Percentiles rank a stretch among this genome's conserved stretches.
Evolutionary conservation across 2,329 filamentous ascomycete species (phyloP).

Genomic region (Berkeleyomyces rouxiae): DNA sequence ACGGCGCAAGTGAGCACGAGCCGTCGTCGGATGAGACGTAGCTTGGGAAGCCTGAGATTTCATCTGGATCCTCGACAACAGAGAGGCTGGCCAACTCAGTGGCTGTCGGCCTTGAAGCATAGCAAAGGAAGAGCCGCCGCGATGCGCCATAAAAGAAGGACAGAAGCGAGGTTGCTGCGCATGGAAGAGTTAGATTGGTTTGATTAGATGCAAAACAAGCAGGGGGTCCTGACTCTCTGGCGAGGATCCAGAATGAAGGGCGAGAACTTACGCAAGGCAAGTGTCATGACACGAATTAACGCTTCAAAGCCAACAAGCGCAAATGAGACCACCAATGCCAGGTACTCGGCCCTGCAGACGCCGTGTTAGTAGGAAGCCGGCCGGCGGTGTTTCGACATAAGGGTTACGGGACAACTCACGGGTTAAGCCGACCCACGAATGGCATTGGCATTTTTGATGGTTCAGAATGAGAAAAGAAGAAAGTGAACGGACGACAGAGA

Average conservation of each 20-base stretch:
- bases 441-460: slow-evolving; percentile 31
- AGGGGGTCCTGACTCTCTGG: not conserved
- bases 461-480: slow-evolving; percentile 6
- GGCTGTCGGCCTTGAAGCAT: not conserved
- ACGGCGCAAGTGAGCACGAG: slow-evolving; percentile 40
- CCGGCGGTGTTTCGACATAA: slow-evolving; percentile 8
- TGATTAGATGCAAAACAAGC: slow-evolving; percentile 12
- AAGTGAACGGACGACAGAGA: not conserved
- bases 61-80: slow-evolving; percentile 26
- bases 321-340: slow-evolving; percentile 72
- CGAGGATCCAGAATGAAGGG: slow-evolving; percentile 7
- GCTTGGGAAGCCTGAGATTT: slow-evolving; percentile 19
- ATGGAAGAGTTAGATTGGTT: not conserved
- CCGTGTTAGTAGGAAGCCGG: slow-evolving; percentile 6
- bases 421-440: slow-evolving; percentile 35
- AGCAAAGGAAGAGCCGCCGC: slow-evolving; percentile 60
- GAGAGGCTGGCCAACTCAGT: not conserved
- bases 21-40: not conserved
- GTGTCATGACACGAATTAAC: slow-evolving; percentile 67
- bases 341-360: slow-evolving; percentile 55
- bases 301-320: slow-evolving; percentile 68
- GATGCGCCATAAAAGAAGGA: slow-evolving; percentile 69
- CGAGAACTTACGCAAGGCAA: slow-evolving; percentile 57
- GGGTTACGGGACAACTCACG: slow-evolving; percentile 24
- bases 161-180: slow-evolving; percentile 58